Base-by-base conservation (phyloP, 805 yeast species). In the Citeromyces nyonsensis region DNA sequence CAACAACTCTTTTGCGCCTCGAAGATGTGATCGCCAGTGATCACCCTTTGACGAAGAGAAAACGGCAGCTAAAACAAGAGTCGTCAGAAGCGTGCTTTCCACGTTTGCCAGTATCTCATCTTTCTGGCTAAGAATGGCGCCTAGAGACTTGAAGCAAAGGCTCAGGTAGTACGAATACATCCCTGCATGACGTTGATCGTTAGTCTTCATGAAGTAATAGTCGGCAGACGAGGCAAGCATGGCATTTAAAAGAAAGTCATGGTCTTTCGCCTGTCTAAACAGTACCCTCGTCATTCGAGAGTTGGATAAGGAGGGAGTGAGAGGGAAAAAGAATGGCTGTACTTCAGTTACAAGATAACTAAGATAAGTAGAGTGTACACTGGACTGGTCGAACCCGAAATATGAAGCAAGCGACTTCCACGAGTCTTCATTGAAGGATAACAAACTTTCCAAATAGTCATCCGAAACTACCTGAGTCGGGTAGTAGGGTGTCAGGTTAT, bases 161-260 rank as follows among this genome's bases (percentile, higher is more conserved):
- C 79, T 69, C 11, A 80, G 52, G 44, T 80, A 80, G 28, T 65
- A 63, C 34, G 78, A 69, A 25, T 55, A 67, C 62, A 29, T 73
- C 69, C 44, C 66, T 64, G 51, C 73, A 74, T 52, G 81, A 73
- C 33, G 42, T 44, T 33, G 42, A 40, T 10, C 31, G 25, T 12
- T 33, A 11, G 9, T 35, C 22, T 10, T 32, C 36, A n/a, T 42
- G 41, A 25, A 44, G 38, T 54, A 57, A 12, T 67, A 61, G 27
- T 73, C 61, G 1, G 88, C 86, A 3, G 88, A 81, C 28, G 73
- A 76, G 0, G 88, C 82, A 29, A 80, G 45, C 4, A 78, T 62
- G 0, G 86, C 84, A 33, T 80, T 78, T 27, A 80, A 51, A 9
- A 80, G 45, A 44, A 73, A 79, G 0, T 80, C 63, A 35, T 79